Evolutionary conservation across 352 stramenopile species (phyloP).

Genomic region (Phytophthora kernoviae): DNA sequence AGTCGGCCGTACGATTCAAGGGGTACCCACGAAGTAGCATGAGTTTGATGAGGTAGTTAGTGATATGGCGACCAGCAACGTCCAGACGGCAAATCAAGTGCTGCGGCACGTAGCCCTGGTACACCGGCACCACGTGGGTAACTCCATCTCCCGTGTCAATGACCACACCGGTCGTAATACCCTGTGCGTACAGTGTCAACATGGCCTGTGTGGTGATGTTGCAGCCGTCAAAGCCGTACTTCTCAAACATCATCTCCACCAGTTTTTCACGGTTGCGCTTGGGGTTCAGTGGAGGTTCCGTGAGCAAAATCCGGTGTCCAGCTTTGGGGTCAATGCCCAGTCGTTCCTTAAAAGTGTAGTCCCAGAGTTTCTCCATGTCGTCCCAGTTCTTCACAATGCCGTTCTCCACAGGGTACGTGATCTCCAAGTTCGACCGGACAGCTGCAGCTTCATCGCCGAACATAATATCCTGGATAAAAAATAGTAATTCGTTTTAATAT

Average conservation of each 20-base stretch:
- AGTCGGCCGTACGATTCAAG: conserved; percentile 93
- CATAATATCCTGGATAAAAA: conserved; percentile 89
- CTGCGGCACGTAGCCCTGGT: conserved; percentile 90
- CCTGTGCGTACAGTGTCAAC: conserved; percentile 93
- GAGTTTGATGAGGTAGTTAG: conserved; percentile 95
- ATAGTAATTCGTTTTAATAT: not conserved
- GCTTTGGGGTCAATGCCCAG: conserved; percentile 68
- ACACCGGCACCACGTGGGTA: conserved; percentile 93
- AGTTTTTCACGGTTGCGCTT: conserved; percentile 92
- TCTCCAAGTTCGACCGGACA: conserved; percentile 87
- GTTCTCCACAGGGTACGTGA: conserved; percentile 94
- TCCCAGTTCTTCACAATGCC: conserved; percentile 98
- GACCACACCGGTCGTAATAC: conserved; percentile 90
- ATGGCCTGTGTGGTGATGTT: conserved; percentile 94
- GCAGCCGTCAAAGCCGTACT: conserved; percentile 89
- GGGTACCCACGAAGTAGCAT: conserved; percentile 91
- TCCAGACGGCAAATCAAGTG: conserved; percentile 92
- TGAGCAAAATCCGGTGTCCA: conserved; percentile 91
- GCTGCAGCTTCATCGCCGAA: conserved; percentile 93
- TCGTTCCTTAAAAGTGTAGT: conserved; percentile 96
- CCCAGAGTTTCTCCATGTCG: conserved; percentile 97
- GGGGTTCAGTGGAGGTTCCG: conserved; percentile 93
- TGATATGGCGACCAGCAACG: conserved; percentile 93
- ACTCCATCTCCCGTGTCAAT: conserved; percentile 94
- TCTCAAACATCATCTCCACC: conserved; percentile 94